Evolutionary conservation across 2,329 filamentous ascomycete genomes (phyloP), one percentile per base, ranked within the genome.

Genomic region (Pseudogymnoascus sp.): DNA sequence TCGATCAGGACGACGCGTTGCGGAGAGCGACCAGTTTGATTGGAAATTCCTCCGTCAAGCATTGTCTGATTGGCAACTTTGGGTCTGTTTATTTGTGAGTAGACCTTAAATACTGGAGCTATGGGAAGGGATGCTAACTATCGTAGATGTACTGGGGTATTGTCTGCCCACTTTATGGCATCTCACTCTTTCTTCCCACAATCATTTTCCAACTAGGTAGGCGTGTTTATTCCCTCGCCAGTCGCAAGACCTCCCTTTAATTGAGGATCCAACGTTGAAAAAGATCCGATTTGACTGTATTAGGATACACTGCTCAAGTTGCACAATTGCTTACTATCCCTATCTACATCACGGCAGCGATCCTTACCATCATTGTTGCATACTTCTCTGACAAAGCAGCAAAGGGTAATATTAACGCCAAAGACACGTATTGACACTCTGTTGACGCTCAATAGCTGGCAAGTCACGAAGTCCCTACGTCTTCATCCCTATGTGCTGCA

Each of bases 271-370:
- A 19, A 19, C 19, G 19, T 19, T n/a, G 36, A 2, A 38, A 38
- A n/a, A 38, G 12, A 38, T 38, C 3, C 14, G 2, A 3, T 5
- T 5, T 38, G 5, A 38, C 36, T 5, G 14, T 38, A 38, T n/a
- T 38, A 38, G 76, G 77, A 78, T 5, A 81, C 80, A 70, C 69
- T 7, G 75, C 82, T 69, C 65, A 84, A 76, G 16, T 41, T 41
- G 38, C 38, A 11, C 38, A 41, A 22, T 64, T 72, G 12, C 73
- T 78, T 71, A 76, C 76, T 0, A 76, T 82, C 19, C 79, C 82
- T 2, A 81, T 86, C 65, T 82, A 83, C 71, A 81, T 88, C 69
- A 82, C 84, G 0, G 87, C 89, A n/a, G 83, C 87, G 38, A 82
- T 84, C 3, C 70, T 84, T 0, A 79, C 83, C 2, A 74, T 87